These are phyloP conservation scores for Phanerochaete carnosa DNA, from an alignment of 768 basidiomycete genomes.

Conservation along the genomic window DNA sequence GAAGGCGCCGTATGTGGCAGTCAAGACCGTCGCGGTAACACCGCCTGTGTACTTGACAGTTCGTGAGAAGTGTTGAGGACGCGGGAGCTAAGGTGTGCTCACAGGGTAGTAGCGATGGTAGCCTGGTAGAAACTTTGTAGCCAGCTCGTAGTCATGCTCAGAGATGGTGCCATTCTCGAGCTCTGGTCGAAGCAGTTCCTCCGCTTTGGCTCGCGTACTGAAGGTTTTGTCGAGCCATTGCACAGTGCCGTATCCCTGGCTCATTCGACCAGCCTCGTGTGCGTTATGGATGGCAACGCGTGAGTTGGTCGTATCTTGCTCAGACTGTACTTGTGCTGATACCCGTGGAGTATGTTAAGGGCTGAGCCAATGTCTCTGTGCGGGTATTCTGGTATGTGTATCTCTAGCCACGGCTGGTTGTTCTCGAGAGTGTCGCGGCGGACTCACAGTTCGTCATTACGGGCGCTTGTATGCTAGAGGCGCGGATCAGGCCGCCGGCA, in stretches of 20 bases:
- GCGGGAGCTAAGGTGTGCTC: conserved; percentile 21
- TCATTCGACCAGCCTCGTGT: too few relatives aligned
- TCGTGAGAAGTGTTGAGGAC: not conserved
- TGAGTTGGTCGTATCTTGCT: not conserved
- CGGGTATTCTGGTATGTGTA: too few relatives aligned
- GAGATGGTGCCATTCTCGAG: conserved; percentile 48
- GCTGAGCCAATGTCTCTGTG: too few relatives aligned
- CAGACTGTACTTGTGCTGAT: not conserved
- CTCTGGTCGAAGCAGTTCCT: conserved; percentile 51
- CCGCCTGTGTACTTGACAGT: conserved; percentile 1
- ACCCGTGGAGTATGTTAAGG: not conserved
- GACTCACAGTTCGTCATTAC: not conserved
- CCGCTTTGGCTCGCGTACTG: conserved; percentile 34
- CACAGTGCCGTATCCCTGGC: conserved; percentile 9
- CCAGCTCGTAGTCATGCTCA: conserved; percentile 53
- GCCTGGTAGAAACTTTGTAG: conserved; percentile 51
- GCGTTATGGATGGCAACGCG: not conserved
- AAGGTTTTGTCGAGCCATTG: conserved; percentile 45
- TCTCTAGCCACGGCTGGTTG: too few relatives aligned
- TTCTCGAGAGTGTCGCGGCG: not conserved
- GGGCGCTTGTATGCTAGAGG: not conserved
- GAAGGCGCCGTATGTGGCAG: not conserved
- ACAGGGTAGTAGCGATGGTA: conserved; percentile 43
- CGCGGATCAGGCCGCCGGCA: not conserved
- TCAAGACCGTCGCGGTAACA: not conserved